Conservation (phyloP, 768 basidiomycete species). For the Mycena rosella region DNA sequence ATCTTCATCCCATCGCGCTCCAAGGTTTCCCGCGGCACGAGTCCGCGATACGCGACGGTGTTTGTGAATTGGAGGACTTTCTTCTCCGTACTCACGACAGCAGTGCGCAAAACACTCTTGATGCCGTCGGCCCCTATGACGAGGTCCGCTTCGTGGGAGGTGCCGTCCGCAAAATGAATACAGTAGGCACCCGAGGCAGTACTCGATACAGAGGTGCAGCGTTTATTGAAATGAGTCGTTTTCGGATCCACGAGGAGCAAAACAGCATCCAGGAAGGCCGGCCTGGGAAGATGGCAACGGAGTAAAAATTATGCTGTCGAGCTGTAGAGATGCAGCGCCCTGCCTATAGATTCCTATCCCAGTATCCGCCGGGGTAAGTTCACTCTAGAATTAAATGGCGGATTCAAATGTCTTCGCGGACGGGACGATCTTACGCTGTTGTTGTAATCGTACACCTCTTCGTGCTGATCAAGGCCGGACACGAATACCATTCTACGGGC, state of each 20-base stretch:
- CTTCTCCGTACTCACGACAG: slow-evolving; percentile 48
- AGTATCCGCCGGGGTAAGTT: slow-evolving; percentile 50
- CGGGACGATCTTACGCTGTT: slow-evolving; percentile 46
- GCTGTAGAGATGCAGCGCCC: neutral
- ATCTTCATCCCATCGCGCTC: slow-evolving; percentile 57
- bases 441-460: slow-evolving; percentile 55
- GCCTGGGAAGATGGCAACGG: slow-evolving; percentile 48
- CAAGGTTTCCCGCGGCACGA: slow-evolving; percentile 58
- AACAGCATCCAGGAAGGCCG: slow-evolving; percentile 65
- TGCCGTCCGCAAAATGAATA: slow-evolving; percentile 64
- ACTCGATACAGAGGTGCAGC: slow-evolving; percentile 54
- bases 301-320: slow-evolving; percentile 3
- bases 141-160: slow-evolving; percentile 58
- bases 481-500: slow-evolving; percentile 54
- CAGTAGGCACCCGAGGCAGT: slow-evolving; percentile 44
- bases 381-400: slow-evolving; percentile 36
- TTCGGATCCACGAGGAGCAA: slow-evolving; percentile 56
- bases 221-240: slow-evolving; percentile 63
- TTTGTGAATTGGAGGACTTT: slow-evolving; percentile 56
- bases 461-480: slow-evolving; percentile 57
- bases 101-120: slow-evolving; percentile 60
- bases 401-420: slow-evolving; percentile 6
- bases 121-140: slow-evolving; percentile 65
- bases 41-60: slow-evolving; percentile 62
- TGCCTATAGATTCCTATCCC: slow-evolving; percentile 63